Base-by-base conservation (phyloP, 306 rosid genomes). In the Vicia villosa region DNA sequence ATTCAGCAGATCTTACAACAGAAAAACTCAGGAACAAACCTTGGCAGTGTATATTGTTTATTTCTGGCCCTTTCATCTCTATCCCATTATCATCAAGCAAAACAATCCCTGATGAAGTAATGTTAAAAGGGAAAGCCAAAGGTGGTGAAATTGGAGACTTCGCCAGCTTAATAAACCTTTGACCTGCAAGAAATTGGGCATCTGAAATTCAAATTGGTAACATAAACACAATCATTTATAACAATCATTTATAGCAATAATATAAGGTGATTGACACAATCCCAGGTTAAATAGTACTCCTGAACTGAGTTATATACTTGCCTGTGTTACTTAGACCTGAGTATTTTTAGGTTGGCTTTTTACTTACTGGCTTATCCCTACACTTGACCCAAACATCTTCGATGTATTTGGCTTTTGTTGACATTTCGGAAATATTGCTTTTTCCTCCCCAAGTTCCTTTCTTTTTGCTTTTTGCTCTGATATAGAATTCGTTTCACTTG, bases 111-210 rank as follows among this genome's bases (percentile, higher is more conserved):
- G 89, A 87, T 41, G 94, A 69, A 40, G 88, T 86, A 79, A 93
- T 85, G 78, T 22, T 63, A 74, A 82, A 90, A 72, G 92, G 82
- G 83, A 93, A 90, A 76, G 96, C 86, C 47, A 88, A 76, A 37
- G 96, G 90, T 8, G 98, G 87, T 22, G 98, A 90, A 32, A 93
- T 65, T 13, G 97, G 97, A 70, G 97, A 89, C 73, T 93, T 93
- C 20, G 97, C 91, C 74, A 90, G 62, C 81, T 90, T 93, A 43
- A 93, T 87, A 75, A 83, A 88, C 80, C 90, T 85, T 70, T 84
- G 83, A 69, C 88, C 97, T 93, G 83, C 74, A 51, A 77, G 81
- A 74, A 76, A 77, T 59, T 32, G 59, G 54, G 63, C 73, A 38
- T 55, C 59, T 26, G 37, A 64, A 32, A 73, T 41, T 70, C 51